Percentiles rank a stretch among this genome's conserved stretches.
Conservation (phyloP, 495 filamentous ascomycete genomes). For the Lentithecium fluviatile region DNA sequence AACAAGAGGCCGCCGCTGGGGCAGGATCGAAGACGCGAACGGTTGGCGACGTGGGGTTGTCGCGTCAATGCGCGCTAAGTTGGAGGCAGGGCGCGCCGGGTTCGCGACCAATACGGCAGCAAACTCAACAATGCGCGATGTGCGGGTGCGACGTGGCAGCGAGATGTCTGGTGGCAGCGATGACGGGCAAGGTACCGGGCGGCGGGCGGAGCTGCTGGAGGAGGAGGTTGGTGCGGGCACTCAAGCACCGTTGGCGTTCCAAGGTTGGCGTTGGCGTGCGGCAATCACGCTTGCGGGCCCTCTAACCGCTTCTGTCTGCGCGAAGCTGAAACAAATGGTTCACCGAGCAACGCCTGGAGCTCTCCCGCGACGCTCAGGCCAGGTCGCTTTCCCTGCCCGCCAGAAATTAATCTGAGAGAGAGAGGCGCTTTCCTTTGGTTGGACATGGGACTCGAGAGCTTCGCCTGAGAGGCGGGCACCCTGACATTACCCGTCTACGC, state of each 20-base stretch:
- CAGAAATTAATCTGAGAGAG: neutral
- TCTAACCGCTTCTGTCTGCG: too few relatives aligned
- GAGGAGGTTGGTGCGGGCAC: neutral
- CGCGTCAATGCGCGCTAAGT: conserved; percentile 25
- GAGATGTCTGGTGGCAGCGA: conserved; percentile 4
- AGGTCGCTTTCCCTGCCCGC: neutral
- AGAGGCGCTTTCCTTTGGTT: conserved; percentile 6
- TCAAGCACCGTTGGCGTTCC: neutral
- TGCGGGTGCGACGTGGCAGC: conserved; percentile 20
- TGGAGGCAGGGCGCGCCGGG: conserved; percentile 17
- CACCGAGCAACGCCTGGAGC: too few relatives aligned
- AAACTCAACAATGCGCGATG: neutral
- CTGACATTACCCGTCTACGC: neutral
- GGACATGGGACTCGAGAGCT: conserved; percentile 6
- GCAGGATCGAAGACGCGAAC: conserved; percentile 15
- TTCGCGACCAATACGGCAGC: conserved; percentile 24
- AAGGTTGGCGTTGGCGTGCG: conserved; percentile 2
- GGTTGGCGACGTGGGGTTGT: conserved; percentile 19
- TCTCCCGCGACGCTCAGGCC: neutral
- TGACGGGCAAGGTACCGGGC: neutral
- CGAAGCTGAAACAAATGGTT: too few relatives aligned
- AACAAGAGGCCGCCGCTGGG: conserved; percentile 19
- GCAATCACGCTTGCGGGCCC: too few relatives aligned
- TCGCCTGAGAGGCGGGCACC: neutral
- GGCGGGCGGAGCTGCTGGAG: neutral